Evolutionary conservation across 2,329 filamentous ascomycete species (phyloP).

Genomic region (Blastomyces percursus): DNA sequence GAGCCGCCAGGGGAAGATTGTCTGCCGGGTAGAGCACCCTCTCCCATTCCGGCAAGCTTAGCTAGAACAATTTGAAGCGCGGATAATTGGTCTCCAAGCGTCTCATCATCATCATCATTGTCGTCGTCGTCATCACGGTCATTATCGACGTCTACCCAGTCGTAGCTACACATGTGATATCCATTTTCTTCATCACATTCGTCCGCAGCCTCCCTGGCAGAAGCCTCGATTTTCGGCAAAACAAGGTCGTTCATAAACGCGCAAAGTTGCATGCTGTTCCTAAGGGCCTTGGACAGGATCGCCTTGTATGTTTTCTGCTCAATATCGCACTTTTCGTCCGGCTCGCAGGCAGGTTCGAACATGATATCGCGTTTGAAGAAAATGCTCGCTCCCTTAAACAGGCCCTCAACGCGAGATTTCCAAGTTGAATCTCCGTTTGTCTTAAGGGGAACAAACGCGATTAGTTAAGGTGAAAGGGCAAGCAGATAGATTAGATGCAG

Average conservation of each 20-base stretch:
- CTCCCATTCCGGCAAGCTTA: neutral
- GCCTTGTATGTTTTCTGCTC: constrained; percentile 70
- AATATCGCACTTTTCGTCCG: constrained; percentile 49
- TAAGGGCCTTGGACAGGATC: constrained; percentile 58
- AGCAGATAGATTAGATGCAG: neutral
- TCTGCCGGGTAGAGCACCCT: neutral
- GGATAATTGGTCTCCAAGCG: neutral
- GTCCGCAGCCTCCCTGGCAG: constrained; percentile 43
- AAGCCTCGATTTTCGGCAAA: constrained; percentile 41
- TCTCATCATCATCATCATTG: neutral
- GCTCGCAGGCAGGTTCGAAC: constrained; percentile 58
- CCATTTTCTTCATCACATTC: neutral
- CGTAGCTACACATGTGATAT: neutral
- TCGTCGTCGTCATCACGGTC: neutral
- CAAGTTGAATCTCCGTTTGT: constrained; percentile 17
- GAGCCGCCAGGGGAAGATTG: neutral
- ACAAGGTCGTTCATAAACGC: constrained; percentile 44
- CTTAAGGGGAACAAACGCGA: neutral
- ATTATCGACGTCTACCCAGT: neutral
- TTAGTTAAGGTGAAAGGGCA: constrained; percentile 3
- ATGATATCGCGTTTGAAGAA: constrained; percentile 52
- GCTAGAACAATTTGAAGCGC: constrained; percentile 6
- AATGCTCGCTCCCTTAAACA: constrained; percentile 43
- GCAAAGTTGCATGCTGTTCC: constrained; percentile 44
- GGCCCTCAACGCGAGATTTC: constrained; percentile 42